Base-by-base conservation (phyloP, 73 alveolate species). In the Loxodes magnus region DNA sequence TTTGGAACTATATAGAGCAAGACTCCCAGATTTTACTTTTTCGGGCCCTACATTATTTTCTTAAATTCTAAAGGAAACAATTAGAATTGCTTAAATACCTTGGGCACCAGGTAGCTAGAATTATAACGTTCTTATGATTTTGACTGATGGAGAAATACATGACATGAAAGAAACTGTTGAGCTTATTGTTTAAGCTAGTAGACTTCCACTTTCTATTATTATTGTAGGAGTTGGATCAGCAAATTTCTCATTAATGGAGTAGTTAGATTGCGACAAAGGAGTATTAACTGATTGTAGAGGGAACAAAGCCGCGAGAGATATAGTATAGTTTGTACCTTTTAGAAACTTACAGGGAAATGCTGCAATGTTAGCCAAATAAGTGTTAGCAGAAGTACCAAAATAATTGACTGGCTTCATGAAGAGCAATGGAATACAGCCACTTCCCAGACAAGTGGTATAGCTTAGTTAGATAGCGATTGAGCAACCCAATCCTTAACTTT, bases 321-420 rank as follows among this genome's bases (percentile, higher is more conserved):
- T 81, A 17, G 94, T 81, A 4, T 80, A 81, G 51, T 81, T 81
- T 77, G 94, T 81, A 34, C 91, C 94, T 26, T 77, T 62, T 60
- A 56, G 80, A 38, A 69, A 77, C 34, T 81, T 70, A 59, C 41
- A 68, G 25, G 78, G 87, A 43, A 42, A 82, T 71, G 69, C 77
- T 12, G 43, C 33, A 3, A 68, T 51, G 35, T 70, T 90, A 30
- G 91, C 94, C 20, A 90, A 84, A 58, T 96, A 90, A 70, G 98
- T 90, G 0, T 78, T 90, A 21, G 88, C 72, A 73, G 98, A 90
- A 62, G 71, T 90, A 35, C 98, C 98, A 4, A 87, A 77, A 17
- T 80, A 90, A 56, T 48, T 90, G 5, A 74, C 53, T 17, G 53
- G 21, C 53, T 39, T 9, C 2, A 39, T 39, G 53, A n/a, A n/a